Conservation (phyloP, 2,329 filamentous ascomycete genomes). For the Didymella arachidicola region DNA sequence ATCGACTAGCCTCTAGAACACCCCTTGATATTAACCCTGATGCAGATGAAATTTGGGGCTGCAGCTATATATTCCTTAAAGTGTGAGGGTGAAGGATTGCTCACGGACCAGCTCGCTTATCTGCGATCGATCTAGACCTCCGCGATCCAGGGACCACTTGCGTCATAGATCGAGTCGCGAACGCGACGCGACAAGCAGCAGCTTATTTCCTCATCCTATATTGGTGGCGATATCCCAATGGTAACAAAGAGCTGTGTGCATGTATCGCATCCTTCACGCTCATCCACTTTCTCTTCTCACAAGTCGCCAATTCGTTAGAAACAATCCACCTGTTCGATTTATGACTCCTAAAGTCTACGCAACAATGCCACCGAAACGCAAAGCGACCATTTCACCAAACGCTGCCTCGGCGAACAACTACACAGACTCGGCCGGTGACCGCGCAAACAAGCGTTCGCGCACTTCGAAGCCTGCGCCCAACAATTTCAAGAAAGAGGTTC, state of each 20-base stretch:
- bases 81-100: neutral
- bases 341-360: neutral
- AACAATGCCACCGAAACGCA: conserved; percentile 46
- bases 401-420: conserved; percentile 40
- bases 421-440: conserved; percentile 44
- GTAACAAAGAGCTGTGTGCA: neutral
- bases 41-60: too few species aligned
- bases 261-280: neutral
- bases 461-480: conserved; percentile 40
- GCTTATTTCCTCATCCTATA: neutral
- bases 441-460: conserved; percentile 50
- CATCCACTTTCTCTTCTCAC: neutral
- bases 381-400: conserved; percentile 35
- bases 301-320: neutral
- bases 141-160: conserved; percentile 36
- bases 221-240: neutral
- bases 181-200: conserved; percentile 28
- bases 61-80: neutral
- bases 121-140: conserved; percentile 31
- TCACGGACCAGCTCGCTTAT: conserved; percentile 29
- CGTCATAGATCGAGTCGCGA: conserved; percentile 41
- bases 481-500: conserved; percentile 29
- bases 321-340: too few species aligned
- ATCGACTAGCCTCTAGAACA: too few species aligned
- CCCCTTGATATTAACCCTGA: too few species aligned